Conservation (phyloP, 2,329 filamentous ascomycete species). For the Colletotrichum sp. region DNA sequence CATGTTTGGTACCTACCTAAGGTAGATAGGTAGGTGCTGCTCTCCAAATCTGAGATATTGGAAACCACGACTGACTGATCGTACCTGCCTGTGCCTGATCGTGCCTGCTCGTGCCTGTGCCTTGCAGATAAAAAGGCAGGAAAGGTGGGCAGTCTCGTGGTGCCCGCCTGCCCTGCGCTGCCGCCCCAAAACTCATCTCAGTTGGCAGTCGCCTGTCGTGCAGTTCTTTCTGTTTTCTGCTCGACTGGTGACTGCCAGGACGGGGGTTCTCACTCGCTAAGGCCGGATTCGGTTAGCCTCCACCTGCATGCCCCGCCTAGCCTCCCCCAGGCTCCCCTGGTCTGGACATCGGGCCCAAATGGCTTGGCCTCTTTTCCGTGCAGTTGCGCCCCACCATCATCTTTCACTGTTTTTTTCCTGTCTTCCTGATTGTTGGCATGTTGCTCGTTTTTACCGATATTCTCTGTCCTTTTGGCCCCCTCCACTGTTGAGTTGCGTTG, state of each 20-base stretch:
- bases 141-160: neutral
- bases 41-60: neutral
- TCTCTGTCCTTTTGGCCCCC: neutral
- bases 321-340: neutral
- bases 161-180: neutral
- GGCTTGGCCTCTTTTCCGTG: neutral
- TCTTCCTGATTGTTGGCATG: neutral
- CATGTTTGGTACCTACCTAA: neutral
- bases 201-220: neutral
- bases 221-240: neutral
- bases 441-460: neutral
- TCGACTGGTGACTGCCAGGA: neutral
- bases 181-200: neutral
- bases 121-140: conserved; percentile 1
- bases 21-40: neutral
- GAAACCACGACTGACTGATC: neutral
- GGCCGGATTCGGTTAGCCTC: neutral
- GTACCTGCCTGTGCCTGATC: neutral
- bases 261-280: neutral
- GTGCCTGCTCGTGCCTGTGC: neutral
- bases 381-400: neutral
- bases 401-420: neutral
- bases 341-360: neutral
- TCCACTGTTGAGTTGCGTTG: neutral
- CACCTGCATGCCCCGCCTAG: neutral